phyloP scores from a whole-genome alignment of 176 grass and related monocot genomes.

The Oryza punctata region DNA sequence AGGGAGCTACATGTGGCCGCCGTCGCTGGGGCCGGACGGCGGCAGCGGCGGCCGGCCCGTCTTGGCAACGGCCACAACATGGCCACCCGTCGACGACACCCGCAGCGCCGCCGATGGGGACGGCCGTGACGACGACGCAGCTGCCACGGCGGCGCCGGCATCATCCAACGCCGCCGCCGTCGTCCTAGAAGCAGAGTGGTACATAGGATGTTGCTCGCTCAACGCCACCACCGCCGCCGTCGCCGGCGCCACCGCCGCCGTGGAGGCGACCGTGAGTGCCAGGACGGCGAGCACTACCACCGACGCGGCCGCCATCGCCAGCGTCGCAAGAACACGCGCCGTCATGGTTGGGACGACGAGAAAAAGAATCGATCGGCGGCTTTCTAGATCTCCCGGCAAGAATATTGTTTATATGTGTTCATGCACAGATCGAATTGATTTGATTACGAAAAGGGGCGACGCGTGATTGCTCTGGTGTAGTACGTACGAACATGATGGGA shows the following conservation, averaged over 20 bases:
- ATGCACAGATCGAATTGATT: neutral
- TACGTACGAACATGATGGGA: neutral
- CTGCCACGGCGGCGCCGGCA: too few relatives aligned
- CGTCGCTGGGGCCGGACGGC: conserved; percentile 42
- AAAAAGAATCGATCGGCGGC: neutral
- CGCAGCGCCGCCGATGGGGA: neutral
- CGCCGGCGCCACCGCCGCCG: neutral
- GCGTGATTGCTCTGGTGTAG: neutral
- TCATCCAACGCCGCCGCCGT: too few relatives aligned
- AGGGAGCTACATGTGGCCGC: conserved; percentile 18
- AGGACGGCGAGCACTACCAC: neutral
- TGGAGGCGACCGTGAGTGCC: neutral
- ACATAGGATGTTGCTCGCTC: neutral
- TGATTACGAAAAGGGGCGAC: neutral
- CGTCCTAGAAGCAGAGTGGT: neutral
- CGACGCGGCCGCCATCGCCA: neutral
- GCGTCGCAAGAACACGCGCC: neutral
- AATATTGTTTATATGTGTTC: neutral
- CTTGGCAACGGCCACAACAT: neutral
- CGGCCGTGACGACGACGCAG: too few relatives aligned
- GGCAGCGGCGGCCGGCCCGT: conserved; percentile 2
- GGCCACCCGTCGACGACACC: neutral
- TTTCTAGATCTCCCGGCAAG: neutral
- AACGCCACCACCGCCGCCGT: neutral
- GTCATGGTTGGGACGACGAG: neutral